Evolutionary conservation across 2,329 filamentous ascomycete genomes (phyloP), one percentile per base, ranked within the genome.

Genomic region (Trichoderma brevicompactum): DNA sequence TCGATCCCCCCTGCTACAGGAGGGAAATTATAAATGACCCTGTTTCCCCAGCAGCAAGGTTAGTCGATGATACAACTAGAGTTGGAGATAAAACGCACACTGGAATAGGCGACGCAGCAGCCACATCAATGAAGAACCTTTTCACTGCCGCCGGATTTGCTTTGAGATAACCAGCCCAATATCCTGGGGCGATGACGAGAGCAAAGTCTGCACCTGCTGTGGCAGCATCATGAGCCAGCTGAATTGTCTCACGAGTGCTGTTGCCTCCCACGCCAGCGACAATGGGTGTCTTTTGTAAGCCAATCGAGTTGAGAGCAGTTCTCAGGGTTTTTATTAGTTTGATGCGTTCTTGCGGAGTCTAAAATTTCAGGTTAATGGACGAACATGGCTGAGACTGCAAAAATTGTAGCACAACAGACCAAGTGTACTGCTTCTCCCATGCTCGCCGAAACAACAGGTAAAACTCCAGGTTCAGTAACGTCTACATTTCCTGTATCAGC

Each of bases 351-450:
- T 40, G 43, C 13, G 56, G 10, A n/a, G 55, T 59, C 55, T 59
- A 5, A 3, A 40, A 15, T 23, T 5, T 8, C 17, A 12, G 1
- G 7, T 59, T 19, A 49, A 36, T 10, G 8, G 15, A 15, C 1
- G 12, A 40, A 5, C 3, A 10, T 12, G 5, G 5, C 23, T 28
- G 23, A 28, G 7, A 13, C 38, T 2, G 34, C 0, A 12, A 5
- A 8, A 7, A 5, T 7, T 12, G 9, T n/a, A 5, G 19, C 5
- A 7, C 34, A 40, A 40, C 56, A 36, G 17, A 60, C 56, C 43
- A 60, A 40, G 17, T 60, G 56, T 4, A 60, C 56, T 7, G 56
- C 56, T 28, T 60, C 56, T 23, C 56, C 56, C 56, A 60, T 60
- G 56, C 56, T 49, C 15, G 56, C 56, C 15, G 56, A 60, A 34